Conservation (phyloP, 805 yeast species). For the Maudiozyma barnettii region DNA sequence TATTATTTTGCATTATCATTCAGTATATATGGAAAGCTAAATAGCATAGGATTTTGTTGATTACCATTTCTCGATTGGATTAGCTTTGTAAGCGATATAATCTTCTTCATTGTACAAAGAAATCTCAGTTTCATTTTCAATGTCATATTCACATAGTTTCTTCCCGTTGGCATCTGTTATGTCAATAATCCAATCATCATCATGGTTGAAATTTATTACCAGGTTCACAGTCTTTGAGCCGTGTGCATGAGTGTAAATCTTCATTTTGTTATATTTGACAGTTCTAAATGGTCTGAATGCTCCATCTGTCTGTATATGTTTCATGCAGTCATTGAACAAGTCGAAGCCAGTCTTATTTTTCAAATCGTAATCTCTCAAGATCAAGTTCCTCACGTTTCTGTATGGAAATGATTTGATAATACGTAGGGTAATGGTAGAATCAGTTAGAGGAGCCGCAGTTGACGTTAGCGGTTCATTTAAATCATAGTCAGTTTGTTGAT, state of each 20-base stretch:
- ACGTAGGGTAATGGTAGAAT: conserved; percentile 74
- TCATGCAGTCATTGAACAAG: conserved; percentile 43
- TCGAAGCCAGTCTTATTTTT: conserved; percentile 55
- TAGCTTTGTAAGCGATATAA: conserved; percentile 58
- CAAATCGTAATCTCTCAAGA: conserved; percentile 62
- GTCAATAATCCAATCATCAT: conserved; percentile 59
- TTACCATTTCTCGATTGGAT: conserved; percentile 90
- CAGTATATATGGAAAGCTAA: too few relatives aligned
- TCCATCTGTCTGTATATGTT: conserved; percentile 47
- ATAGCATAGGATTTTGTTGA: too few relatives aligned
- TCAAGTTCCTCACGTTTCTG: conserved; percentile 72
- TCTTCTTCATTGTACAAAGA: conserved; percentile 65
- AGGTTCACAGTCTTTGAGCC: conserved; percentile 88
- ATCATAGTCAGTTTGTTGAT: conserved; percentile 17
- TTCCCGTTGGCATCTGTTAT: conserved; percentile 29
- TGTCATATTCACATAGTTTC: conserved; percentile 42
- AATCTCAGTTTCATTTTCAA: conserved; percentile 85
- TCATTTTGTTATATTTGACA: conserved; percentile 63
- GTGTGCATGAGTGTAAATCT: conserved; percentile 90
- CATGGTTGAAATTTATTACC: conserved; percentile 82
- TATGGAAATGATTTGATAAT: conserved; percentile 86
- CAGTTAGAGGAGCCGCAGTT: conserved; percentile 53
- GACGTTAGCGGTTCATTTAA: conserved; percentile 72
- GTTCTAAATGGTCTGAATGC: conserved; percentile 75
- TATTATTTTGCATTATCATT: not conserved